phyloP scores from a whole-genome alignment of 805 yeast genomes.

The Grigorovia yakushimaensis region DNA sequence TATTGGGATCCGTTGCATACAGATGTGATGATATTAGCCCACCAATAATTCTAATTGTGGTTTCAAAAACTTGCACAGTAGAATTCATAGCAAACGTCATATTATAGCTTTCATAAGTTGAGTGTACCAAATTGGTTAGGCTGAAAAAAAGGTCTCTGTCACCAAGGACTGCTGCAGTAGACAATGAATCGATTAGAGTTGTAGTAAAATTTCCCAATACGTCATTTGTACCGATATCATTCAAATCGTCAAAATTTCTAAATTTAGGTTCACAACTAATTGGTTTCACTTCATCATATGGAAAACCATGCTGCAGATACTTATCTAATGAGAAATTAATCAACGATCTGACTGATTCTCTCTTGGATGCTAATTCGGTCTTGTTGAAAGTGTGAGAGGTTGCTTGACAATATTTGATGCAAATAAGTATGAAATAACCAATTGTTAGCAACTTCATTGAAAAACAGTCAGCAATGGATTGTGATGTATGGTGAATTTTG shows the following conservation, averaged over 20 bases:
- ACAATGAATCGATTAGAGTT: conserved; percentile 71
- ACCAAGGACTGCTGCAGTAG: conserved; percentile 65
- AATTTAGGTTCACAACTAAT: conserved; percentile 58
- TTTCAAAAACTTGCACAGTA: conserved; percentile 80
- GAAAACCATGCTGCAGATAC: conserved; percentile 63
- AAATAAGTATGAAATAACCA: background rate
- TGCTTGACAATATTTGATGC: background rate
- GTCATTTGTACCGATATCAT: conserved; percentile 61
- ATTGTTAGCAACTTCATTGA: background rate
- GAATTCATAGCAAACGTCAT: conserved; percentile 51
- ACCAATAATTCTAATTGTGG: conserved; percentile 74
- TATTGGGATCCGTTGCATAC: conserved; percentile 43
- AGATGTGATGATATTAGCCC: conserved; percentile 73
- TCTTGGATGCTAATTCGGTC: conserved; percentile 24
- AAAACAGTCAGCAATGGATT: background rate
- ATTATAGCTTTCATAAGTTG: conserved; percentile 19
- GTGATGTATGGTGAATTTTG: too few relatives aligned
- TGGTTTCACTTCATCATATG: conserved; percentile 76
- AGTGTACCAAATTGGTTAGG: conserved; percentile 33
- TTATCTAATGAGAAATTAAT: conserved; percentile 69
- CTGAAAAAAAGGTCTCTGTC: conserved; percentile 47
- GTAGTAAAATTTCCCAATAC: conserved; percentile 76
- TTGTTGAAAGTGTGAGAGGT: conserved; percentile 19
- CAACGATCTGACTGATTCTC: conserved; percentile 41
- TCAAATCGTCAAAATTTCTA: conserved; percentile 45